Percentiles rank a stretch among this genome's conserved stretches.
Evolutionary conservation across 768 basidiomycete species (phyloP).

Genomic region (Thelephora aurantiotincta): DNA sequence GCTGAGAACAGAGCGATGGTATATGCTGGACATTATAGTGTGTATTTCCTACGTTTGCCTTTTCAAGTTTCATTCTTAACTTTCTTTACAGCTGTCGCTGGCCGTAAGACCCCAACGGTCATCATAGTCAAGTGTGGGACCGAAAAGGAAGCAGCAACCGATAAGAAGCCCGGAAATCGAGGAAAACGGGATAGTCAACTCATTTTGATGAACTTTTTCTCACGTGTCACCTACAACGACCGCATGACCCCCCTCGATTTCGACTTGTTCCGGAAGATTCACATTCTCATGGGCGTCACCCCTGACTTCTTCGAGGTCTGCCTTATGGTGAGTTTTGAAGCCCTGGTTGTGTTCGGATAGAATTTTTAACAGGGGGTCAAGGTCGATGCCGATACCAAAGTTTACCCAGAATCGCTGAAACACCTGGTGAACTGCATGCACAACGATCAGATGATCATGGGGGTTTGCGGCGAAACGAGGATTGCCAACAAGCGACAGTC

Average conservation of each 20-base stretch:
- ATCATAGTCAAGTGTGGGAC: constrained; percentile 95
- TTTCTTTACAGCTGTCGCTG: constrained; percentile 44
- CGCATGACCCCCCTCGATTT: constrained; percentile 97
- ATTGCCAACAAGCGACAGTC: constrained; percentile 97
- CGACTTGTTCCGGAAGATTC: constrained; percentile 94
- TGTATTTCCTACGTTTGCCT: constrained; percentile 18
- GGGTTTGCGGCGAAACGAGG: constrained; percentile 95
- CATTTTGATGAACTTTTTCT: constrained; percentile 99
- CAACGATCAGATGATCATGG: constrained; percentile 98
- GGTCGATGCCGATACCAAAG: constrained; percentile 98
- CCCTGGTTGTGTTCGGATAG: neutral
- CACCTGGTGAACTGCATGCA: constrained; percentile 98
- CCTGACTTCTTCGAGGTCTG: constrained; percentile 97
- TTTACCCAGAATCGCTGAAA: constrained; percentile 79
- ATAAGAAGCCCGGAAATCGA: constrained; percentile 94
- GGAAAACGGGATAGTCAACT: constrained; percentile 98
- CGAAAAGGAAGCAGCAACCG: constrained; percentile 63
- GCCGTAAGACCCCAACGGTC: constrained; percentile 85
- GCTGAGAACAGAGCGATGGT: constrained; percentile 92
- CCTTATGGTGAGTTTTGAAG: constrained; percentile 66
- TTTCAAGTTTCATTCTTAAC: neutral
- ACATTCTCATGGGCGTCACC: constrained; percentile 95
- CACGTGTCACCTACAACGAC: constrained; percentile 97
- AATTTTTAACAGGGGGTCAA: constrained; percentile 19
- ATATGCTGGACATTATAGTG: constrained; percentile 99